A percentile compares a stretch with the other conserved stretches of the same genome.
Evolutionary conservation across 2,329 filamentous ascomycete species (phyloP).

Genomic region (Pyrenophora teres): DNA sequence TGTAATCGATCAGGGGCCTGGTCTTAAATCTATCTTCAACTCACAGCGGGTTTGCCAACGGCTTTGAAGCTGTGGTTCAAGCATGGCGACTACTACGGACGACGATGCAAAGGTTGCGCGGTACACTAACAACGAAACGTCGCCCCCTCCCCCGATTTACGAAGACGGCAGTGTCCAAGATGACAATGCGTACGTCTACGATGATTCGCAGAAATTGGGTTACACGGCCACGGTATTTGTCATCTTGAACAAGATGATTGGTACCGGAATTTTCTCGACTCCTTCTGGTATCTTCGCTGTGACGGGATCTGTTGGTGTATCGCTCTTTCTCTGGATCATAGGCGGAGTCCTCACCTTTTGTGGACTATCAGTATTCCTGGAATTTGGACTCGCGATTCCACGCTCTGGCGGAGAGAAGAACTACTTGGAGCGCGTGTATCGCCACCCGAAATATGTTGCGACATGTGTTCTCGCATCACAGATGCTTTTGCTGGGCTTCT

Average conservation of each 20-base stretch:
- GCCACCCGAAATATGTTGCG: conserved; percentile 62
- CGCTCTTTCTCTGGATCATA: conserved; percentile 60
- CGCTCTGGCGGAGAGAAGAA: conserved; percentile 69
- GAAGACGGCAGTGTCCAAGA: conserved; percentile 35
- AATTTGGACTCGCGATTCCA: conserved; percentile 67
- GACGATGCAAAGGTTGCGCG: conserved; percentile 27
- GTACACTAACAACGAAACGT: conserved; percentile 16
- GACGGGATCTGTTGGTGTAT: conserved; percentile 60
- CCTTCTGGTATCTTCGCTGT: conserved; percentile 62
- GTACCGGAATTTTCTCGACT: conserved; percentile 56
- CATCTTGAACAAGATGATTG: conserved; percentile 43
- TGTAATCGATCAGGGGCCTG: neutral
- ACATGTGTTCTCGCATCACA: conserved; percentile 65
- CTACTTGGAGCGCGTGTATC: conserved; percentile 68
- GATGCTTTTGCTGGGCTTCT: conserved; percentile 66
- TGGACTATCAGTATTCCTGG: conserved; percentile 65
- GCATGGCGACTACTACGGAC: conserved; percentile 30
- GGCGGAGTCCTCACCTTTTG: conserved; percentile 60
- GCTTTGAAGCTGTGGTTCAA: neutral
- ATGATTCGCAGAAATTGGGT: conserved; percentile 41
- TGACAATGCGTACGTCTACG: conserved; percentile 41
- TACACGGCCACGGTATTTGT: conserved; percentile 43
- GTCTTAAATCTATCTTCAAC: neutral
- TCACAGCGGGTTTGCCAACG: neutral
- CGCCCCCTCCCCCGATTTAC: conserved; percentile 20